A percentile compares a stretch with the other conserved stretches of the same genome.
Conservation (phyloP, 1,284 basidiomycete genomes). For the Inonotus hispidus region DNA sequence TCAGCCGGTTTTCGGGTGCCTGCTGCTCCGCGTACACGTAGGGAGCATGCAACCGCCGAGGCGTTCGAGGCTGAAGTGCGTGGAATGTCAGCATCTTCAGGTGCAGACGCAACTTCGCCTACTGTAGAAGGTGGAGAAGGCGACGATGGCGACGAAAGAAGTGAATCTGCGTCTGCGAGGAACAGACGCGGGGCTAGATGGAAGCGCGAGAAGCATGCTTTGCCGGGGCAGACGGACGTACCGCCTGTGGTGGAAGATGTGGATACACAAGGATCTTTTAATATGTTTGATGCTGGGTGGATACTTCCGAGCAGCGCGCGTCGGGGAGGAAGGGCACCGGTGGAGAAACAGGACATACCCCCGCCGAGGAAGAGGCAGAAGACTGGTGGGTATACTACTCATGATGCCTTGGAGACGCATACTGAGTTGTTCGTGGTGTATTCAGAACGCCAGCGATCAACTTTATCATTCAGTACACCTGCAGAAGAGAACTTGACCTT, state of each 20-base stretch:
- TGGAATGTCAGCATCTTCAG: conserved; percentile 20
- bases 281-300: conserved; percentile 85
- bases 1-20: conserved; percentile 39
- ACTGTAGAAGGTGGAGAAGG: conserved; percentile 8
- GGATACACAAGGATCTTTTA: conserved; percentile 71
- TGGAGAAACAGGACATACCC: conserved; percentile 37
- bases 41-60: conserved; percentile 34
- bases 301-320: conserved; percentile 74
- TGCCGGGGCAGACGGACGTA: conserved; percentile 33
- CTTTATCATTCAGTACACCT: conserved; percentile 44
- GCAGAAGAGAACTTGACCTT: conserved; percentile 45
- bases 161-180: background rate
- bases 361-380: conserved; percentile 47
- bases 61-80: conserved; percentile 41
- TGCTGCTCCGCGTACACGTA: conserved; percentile 36
- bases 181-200: conserved; percentile 13
- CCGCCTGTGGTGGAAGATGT: conserved; percentile 63
- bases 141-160: conserved; percentile 17
- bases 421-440: too few relatives aligned
- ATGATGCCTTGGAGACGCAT: too few relatives aligned
- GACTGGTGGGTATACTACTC: conserved; percentile 36
- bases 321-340: conserved; percentile 44
- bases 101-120: conserved; percentile 5
- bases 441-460: conserved; percentile 42
- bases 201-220: conserved; percentile 23